Conservation (phyloP, 768 basidiomycete species). For the Tubosaeta sp. region DNA sequence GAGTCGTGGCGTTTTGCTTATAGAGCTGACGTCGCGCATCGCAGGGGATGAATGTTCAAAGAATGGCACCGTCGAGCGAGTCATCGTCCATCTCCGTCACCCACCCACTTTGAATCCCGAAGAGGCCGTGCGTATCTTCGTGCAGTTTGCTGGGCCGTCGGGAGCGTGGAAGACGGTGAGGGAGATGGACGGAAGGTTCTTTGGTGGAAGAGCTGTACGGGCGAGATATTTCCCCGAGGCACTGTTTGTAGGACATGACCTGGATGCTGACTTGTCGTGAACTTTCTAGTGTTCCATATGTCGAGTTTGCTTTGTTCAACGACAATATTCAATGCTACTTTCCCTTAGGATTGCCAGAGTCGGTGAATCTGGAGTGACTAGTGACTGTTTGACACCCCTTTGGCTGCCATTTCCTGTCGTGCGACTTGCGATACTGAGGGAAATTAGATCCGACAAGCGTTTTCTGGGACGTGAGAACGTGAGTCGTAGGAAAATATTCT, state of each 20-base stretch:
- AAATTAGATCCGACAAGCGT: too few species aligned
- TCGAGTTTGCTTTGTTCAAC: neutral
- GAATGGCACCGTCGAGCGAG: slow-evolving; percentile 89
- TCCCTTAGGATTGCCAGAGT: too few species aligned
- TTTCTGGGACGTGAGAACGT: too few species aligned
- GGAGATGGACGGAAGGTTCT: slow-evolving; percentile 89
- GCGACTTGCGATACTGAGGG: too few species aligned
- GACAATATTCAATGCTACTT: neutral
- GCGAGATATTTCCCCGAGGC: slow-evolving; percentile 78
- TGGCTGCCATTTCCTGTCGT: too few species aligned
- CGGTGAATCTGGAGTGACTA: too few species aligned
- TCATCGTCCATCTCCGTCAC: slow-evolving; percentile 73
- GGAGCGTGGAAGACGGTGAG: slow-evolving; percentile 96
- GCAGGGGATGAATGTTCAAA: slow-evolving; percentile 87
- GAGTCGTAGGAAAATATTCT: neutral
- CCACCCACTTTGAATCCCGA: slow-evolving; percentile 61
- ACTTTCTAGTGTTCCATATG: neutral
- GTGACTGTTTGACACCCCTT: too few species aligned
- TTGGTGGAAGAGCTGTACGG: slow-evolving; percentile 79
- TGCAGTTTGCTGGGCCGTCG: slow-evolving; percentile 84
- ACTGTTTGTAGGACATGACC: slow-evolving; percentile 44
- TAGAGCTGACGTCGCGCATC: neutral
- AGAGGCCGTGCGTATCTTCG: slow-evolving; percentile 90
- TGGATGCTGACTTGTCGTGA: slow-evolving; percentile 40
- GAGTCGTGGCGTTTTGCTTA: neutral